These are phyloP conservation scores for Gleditsia sinensis DNA, from an alignment of 306 rosid genomes.

Conservation along the genomic window DNA sequence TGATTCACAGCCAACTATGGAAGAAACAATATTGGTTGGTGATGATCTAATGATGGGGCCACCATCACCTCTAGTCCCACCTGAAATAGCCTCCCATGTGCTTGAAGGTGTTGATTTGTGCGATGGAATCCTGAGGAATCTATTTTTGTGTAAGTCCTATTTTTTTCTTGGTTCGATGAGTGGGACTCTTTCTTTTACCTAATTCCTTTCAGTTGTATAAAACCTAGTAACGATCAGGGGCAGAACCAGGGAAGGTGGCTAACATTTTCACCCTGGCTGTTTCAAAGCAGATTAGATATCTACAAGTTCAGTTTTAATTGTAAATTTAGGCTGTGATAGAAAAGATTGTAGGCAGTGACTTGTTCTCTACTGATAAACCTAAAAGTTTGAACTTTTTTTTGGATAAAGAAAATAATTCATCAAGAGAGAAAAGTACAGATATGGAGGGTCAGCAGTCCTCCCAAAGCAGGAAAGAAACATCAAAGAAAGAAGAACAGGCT, in stretches of 20 bases:
- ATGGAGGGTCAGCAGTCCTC: not conserved
- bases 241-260: not conserved
- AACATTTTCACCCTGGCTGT: not conserved
- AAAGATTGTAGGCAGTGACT: not conserved
- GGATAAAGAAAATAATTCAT: not conserved
- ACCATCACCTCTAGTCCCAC: conserved; percentile 90
- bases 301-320: not conserved
- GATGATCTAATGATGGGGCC: conserved; percentile 94
- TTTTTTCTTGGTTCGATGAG: not conserved
- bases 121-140: conserved; percentile 83
- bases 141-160: conserved; percentile 72
- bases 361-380: not conserved
- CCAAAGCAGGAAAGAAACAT: not conserved
- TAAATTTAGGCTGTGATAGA: not conserved
- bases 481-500: not conserved
- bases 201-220: conserved; percentile 12
- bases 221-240: not conserved
- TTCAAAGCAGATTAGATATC: not conserved
- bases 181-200: conserved; percentile 6
- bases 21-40: conserved; percentile 92
- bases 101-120: conserved; percentile 87
- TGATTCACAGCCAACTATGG: conserved; percentile 90
- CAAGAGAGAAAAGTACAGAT: not conserved
- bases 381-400: not conserved
- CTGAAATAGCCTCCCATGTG: conserved; percentile 92